These are phyloP conservation scores for Ogataea minuta DNA, from an alignment of 805 yeast genomes.

Conservation along the genomic window DNA sequence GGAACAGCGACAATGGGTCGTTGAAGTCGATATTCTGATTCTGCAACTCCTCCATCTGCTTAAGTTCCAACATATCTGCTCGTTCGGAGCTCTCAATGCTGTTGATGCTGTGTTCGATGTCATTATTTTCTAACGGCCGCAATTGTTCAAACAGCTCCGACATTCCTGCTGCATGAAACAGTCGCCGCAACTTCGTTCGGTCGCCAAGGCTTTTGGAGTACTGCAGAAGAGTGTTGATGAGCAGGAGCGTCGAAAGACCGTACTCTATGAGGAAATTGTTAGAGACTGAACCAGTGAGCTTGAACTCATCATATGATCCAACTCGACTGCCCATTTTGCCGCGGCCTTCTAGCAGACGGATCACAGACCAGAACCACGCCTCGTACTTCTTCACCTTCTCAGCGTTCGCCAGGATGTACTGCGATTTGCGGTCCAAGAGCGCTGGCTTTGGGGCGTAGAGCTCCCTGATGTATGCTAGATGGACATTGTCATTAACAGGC, in stretches of 20 bases:
- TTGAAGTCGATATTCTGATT: slow-evolving; percentile 54
- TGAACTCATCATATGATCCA: slow-evolving; percentile 85
- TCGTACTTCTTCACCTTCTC: slow-evolving; percentile 32
- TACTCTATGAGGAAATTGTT: slow-evolving; percentile 61
- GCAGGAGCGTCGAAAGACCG: slow-evolving; percentile 48
- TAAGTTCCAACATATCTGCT: slow-evolving; percentile 42
- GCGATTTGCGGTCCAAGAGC: slow-evolving; percentile 28
- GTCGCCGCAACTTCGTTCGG: slow-evolving; percentile 48
- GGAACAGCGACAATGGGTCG: slow-evolving; percentile 68
- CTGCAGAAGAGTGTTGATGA: slow-evolving; percentile 47
- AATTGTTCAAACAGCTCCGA: slow-evolving; percentile 36
- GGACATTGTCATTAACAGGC: slow-evolving; percentile 35
- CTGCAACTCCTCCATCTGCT: slow-evolving; percentile 36
- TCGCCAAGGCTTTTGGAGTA: slow-evolving; percentile 37
- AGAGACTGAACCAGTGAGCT: slow-evolving; percentile 49
- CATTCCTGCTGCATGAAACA: slow-evolving; percentile 42
- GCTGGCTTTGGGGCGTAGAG: slow-evolving; percentile 23
- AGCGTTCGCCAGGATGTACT: slow-evolving; percentile 24
- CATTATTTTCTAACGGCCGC: slow-evolving; percentile 40
- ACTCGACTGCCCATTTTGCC: slow-evolving; percentile 90
- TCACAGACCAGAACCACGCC: slow-evolving; percentile 35
- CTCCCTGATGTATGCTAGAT: slow-evolving; percentile 29
- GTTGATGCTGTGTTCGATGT: slow-evolving; percentile 42
- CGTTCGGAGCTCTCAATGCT: slow-evolving; percentile 40
- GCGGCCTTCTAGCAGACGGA: slow-evolving; percentile 50